A percentile compares a stretch with the other conserved stretches of the same genome.
Conservation (phyloP, 495 filamentous ascomycete species). For the Annulohypoxylon moriforme region DNA sequence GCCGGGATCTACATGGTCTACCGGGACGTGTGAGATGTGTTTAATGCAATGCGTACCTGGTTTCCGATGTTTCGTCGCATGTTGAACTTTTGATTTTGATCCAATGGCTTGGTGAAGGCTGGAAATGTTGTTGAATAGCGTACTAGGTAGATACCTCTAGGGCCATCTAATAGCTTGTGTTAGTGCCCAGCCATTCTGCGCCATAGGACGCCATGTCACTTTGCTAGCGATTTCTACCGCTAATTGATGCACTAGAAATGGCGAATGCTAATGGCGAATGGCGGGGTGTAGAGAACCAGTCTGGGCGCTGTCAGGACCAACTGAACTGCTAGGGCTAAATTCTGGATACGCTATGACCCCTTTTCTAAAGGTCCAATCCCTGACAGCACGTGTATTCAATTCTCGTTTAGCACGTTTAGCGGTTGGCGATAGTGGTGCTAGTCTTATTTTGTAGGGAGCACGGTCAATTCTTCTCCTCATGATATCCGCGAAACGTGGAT, state of each 20-base stretch:
- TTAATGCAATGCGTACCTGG: not conserved
- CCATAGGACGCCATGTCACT: constrained; percentile 1
- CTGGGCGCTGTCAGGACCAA: constrained; percentile 19
- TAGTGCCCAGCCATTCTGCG: not conserved
- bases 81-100: not conserved
- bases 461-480: constrained; percentile 12
- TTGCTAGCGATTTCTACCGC: constrained; percentile 14
- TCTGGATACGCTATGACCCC: constrained; percentile 37
- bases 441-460: constrained; percentile 17
- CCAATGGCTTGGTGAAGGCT: not conserved
- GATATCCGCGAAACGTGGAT: constrained; percentile 12
- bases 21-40: not conserved
- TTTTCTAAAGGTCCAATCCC: constrained; percentile 23
- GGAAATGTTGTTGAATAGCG: not conserved
- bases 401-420: constrained; percentile 16
- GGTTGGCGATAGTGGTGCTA: constrained; percentile 9
- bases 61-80: constrained; percentile 16
- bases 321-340: not conserved
- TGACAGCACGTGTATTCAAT: constrained; percentile 39
- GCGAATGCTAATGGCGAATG: constrained; percentile 22
- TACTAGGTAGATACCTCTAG: not conserved
- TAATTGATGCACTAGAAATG: constrained; percentile 31
- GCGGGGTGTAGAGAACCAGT: not conserved
- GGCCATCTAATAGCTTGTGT: constrained; percentile 3
- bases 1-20: constrained; percentile 35